Evolutionary conservation across 2,329 filamentous ascomycete species (phyloP).

Genomic region (Trichoderma oligosporum): DNA sequence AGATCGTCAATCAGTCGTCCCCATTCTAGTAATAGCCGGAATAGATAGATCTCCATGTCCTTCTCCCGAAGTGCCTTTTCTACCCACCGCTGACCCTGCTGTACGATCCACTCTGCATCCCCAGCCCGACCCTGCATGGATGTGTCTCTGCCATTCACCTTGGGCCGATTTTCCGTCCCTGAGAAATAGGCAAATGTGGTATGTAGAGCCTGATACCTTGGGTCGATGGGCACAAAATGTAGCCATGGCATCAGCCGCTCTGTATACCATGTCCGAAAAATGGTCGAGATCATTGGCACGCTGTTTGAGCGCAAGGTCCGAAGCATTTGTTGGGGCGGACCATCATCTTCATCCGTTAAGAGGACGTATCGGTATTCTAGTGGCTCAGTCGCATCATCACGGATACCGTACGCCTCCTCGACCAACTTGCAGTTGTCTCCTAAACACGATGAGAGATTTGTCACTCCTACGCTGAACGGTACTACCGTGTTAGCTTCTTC

Average conservation of each 20-base stretch:
- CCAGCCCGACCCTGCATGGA: constrained; percentile 44
- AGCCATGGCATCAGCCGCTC: constrained; percentile 70
- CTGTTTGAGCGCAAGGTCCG: constrained; percentile 62
- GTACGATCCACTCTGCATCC: constrained; percentile 63
- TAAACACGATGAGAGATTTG: constrained; percentile 54
- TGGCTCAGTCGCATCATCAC: constrained; percentile 44
- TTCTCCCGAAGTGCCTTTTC: constrained; percentile 59
- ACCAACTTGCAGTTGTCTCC: constrained; percentile 36
- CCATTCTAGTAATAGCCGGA: constrained; percentile 74
- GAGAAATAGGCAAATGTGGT: constrained; percentile 71
- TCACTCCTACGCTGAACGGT: constrained; percentile 56
- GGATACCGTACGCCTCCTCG: constrained; percentile 31
- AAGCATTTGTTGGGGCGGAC: constrained; percentile 57
- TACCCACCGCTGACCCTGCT: constrained; percentile 63
- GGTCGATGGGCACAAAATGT: constrained; percentile 75
- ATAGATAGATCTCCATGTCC: constrained; percentile 80
- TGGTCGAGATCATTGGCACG: constrained; percentile 65
- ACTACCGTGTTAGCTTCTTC: constrained; percentile 52
- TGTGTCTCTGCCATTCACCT: constrained; percentile 43
- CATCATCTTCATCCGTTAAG: constrained; percentile 67
- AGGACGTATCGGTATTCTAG: constrained; percentile 68
- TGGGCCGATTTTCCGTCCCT: constrained; percentile 47
- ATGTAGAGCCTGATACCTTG: constrained; percentile 69
- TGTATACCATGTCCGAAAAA: constrained; percentile 79
- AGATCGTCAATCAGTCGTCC: constrained; percentile 63